Base-by-base conservation (phyloP, 2,329 filamentous ascomycete species). In the Cladosporium halotolerans region DNA sequence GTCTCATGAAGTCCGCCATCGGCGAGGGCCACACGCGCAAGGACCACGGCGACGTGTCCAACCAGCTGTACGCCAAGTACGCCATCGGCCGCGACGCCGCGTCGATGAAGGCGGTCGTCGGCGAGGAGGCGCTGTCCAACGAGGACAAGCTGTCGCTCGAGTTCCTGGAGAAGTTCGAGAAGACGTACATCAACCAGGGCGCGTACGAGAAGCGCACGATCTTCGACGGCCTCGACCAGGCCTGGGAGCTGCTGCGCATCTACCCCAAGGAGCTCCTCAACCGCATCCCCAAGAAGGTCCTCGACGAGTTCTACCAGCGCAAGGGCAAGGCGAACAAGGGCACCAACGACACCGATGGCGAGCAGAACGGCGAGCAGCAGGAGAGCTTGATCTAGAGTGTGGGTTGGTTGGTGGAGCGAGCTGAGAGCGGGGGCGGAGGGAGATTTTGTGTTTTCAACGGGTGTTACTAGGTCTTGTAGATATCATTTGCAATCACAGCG, bases 1-100 rank as follows among this genome's bases (percentile, higher is more conserved):
- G 93, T 83, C 86, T 99, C 70, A 99, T 99, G 93, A 99, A 99
- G 76, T 99, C 93, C 67, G 93, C 93, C 72, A 99, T 99, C 68
- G 93, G 93, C 65, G 91, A 97, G 76, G 89, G 89, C 60, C 92
- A 91, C 80, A 99, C 93, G 23, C 88, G 93, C 66, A 91, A 89
- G 74, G 95, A 99, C 68, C 93, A 99, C 74, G 89, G 89, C 63
- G 93, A 99, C 75, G 93, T 99, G 47, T 99, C 93, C 63, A 99
- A 99, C 79, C 93, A 99, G 79, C 82, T 99, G 60, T 99, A 99
- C 72, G 93, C 93, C 75, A 99, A 99, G 77, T 99, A 99, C 72
- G 93, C 93, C 72, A 97, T 99, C 70, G 93, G 93, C 70, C 91
- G 92, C 80, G 93, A 99, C 68, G 93, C 93, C 16, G 92, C 95